Percentiles rank a stretch among this genome's conserved stretches.
phyloP scores from a whole-genome alignment of 2,329 filamentous ascomycete species.

The Aureobasidium mangrovei region DNA sequence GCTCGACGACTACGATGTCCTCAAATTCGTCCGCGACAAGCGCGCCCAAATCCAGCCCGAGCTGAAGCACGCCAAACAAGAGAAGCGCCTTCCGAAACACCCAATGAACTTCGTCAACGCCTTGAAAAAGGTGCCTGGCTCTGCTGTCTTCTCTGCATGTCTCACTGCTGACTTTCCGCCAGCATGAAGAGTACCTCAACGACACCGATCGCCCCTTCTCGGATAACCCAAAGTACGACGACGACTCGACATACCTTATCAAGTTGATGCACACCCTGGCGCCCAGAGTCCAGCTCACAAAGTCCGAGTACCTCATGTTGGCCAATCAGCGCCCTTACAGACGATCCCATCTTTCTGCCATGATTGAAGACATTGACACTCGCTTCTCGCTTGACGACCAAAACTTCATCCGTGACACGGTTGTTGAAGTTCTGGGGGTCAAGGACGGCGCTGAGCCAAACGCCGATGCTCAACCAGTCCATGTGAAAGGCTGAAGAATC shows the following conservation, averaged over 20 bases:
- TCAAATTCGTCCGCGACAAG: conserved; percentile 26
- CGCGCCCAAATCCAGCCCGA: conserved; percentile 25
- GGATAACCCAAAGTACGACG: conserved; percentile 19
- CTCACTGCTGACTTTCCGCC: not conserved
- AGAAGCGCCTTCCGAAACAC: conserved; percentile 14
- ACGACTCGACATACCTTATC: conserved; percentile 17
- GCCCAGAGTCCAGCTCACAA: conserved; percentile 26
- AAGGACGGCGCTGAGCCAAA: not conserved
- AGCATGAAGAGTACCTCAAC: conserved; percentile 17
- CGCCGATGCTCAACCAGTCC: not conserved
- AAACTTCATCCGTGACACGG: conserved; percentile 23
- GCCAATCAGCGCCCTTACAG: conserved; percentile 27
- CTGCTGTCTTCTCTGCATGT: not conserved
- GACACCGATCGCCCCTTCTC: conserved; percentile 18
- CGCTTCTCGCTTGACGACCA: conserved; percentile 27
- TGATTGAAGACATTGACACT: conserved; percentile 29
- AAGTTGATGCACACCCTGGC: conserved; percentile 21
- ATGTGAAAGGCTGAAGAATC: conserved; percentile 1
- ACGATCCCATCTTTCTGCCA: conserved; percentile 27
- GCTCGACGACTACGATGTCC: conserved; percentile 29
- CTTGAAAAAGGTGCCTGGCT: conserved; percentile 10
- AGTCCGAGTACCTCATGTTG: conserved; percentile 27
- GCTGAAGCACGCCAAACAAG: conserved; percentile 23
- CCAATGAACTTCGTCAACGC: conserved; percentile 21
- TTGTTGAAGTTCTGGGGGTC: conserved; percentile 19